These are phyloP conservation scores for Cytospora mali DNA, from an alignment of 2,329 filamentous ascomycete genomes.

Conservation along the genomic window DNA sequence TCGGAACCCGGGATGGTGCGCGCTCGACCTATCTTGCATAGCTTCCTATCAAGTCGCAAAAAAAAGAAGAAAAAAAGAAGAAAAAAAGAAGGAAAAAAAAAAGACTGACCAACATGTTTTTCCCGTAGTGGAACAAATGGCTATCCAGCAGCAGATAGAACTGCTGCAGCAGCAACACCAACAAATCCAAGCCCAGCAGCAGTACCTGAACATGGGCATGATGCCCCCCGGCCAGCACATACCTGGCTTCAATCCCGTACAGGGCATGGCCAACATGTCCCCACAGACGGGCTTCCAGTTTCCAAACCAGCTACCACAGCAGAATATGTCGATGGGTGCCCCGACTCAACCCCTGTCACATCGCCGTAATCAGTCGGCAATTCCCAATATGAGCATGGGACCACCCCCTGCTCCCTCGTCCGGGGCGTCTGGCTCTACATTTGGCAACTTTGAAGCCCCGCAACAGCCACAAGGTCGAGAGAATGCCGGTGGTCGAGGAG, in stretches of 20 bases:
- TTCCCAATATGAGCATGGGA: slow-evolving; percentile 89
- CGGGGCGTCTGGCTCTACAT: slow-evolving; percentile 76
- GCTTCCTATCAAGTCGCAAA: neutral
- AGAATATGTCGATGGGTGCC: slow-evolving; percentile 73
- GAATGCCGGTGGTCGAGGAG: slow-evolving; percentile 64
- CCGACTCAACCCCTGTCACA: slow-evolving; percentile 81
- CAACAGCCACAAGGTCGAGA: slow-evolving; percentile 62
- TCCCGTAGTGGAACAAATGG: slow-evolving; percentile 86
- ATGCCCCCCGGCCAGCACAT: slow-evolving; percentile 80
- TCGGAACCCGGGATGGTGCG: slow-evolving; percentile 1
- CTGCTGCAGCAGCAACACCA: slow-evolving; percentile 96
- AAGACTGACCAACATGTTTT: slow-evolving; percentile 23
- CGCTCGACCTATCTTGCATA: neutral
- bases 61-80: too few species aligned
- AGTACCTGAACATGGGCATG: slow-evolving; percentile 98
- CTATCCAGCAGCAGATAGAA: slow-evolving; percentile 97
- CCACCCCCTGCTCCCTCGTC: slow-evolving; percentile 90
- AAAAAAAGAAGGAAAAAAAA: too few species aligned
- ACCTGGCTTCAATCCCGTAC: slow-evolving; percentile 75
- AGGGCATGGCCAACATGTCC: slow-evolving; percentile 77
- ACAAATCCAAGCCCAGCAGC: slow-evolving; percentile 94
- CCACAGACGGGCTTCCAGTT: slow-evolving; percentile 89
- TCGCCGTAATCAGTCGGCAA: slow-evolving; percentile 95
- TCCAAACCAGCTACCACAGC: slow-evolving; percentile 73
- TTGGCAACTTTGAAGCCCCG: slow-evolving; percentile 76